A percentile compares a stretch with the other conserved stretches of the same genome.
These are phyloP conservation scores for Phytophthora colocasiae DNA, from an alignment of 352 stramenopile species.

Conservation along the genomic window DNA sequence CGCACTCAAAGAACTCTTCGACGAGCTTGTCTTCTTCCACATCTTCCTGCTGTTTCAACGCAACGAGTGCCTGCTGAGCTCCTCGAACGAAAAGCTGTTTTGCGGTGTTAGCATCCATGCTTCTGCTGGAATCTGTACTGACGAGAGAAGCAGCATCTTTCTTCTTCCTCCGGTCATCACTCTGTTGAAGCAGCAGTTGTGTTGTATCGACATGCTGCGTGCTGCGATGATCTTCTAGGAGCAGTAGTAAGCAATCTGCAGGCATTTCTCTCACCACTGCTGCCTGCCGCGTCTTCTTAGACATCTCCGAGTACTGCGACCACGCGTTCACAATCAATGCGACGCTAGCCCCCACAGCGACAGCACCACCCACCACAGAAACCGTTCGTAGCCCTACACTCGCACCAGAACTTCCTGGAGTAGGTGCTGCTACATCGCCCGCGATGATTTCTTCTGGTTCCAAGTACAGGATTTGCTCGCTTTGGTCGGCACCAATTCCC, in stretches of 20 bases:
- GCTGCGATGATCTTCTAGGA: slow-evolving; percentile 72
- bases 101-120: slow-evolving; percentile 1
- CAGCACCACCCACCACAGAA: slow-evolving; percentile 76
- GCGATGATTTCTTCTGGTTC: slow-evolving; percentile 76
- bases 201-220: slow-evolving; percentile 35
- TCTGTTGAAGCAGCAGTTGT: slow-evolving; percentile 41
- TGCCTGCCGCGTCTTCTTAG: slow-evolving; percentile 69
- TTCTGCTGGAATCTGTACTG: slow-evolving; percentile 13
- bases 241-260: slow-evolving; percentile 66
- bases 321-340: slow-evolving; percentile 82
- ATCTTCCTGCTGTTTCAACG: slow-evolving; percentile 42
- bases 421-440: slow-evolving; percentile 55
- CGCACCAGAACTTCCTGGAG: slow-evolving; percentile 23
- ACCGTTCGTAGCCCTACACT: slow-evolving; percentile 56
- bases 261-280: slow-evolving; percentile 79
- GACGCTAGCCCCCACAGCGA: slow-evolving; percentile 80
- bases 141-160: slow-evolving; percentile 28
- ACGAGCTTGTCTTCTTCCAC: slow-evolving; percentile 60
- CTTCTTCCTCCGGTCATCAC: slow-evolving; percentile 36
- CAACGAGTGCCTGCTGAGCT: slow-evolving; percentile 41
- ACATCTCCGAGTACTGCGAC: slow-evolving; percentile 82
- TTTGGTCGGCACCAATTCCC: slow-evolving; percentile 63
- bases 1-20: slow-evolving; percentile 89
- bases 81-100: slow-evolving; percentile 25
- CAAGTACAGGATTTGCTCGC: slow-evolving; percentile 80